phyloP scores from a whole-genome alignment of 352 stramenopile genomes.

The Globisporangium apiculatum region DNA sequence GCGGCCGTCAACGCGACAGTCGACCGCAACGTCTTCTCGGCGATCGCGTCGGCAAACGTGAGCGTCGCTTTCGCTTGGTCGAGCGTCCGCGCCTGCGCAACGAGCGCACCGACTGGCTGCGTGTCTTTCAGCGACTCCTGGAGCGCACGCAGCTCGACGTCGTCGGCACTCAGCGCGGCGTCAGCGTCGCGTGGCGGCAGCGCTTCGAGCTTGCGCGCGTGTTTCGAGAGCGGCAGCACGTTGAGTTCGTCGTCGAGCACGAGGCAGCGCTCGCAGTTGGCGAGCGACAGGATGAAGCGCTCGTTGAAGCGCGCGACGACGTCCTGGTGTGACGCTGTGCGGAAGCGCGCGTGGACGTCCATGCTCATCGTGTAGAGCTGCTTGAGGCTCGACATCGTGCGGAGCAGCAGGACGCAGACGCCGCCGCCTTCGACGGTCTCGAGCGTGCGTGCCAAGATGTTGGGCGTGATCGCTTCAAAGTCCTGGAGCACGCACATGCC shows the following conservation, averaged over 20 bases:
- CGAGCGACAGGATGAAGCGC: constrained; percentile 98
- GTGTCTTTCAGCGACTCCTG: constrained; percentile 95
- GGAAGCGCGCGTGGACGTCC: constrained; percentile 90
- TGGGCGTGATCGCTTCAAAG: constrained; percentile 98
- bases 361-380: constrained; percentile 99
- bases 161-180: constrained; percentile 59
- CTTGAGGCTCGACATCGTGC: constrained; percentile 97
- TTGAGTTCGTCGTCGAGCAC: constrained; percentile 99
- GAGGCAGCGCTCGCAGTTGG: constrained; percentile 92
- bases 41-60: constrained; percentile 97
- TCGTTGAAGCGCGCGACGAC: constrained; percentile 99
- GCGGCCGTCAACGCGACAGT: constrained; percentile 95
- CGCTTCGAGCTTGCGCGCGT: constrained; percentile 87
- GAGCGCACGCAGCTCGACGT: constrained; percentile 90
- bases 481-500: constrained; percentile 98
- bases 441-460: constrained; percentile 98
- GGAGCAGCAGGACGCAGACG: constrained; percentile 95
- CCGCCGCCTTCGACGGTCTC: constrained; percentile 98
- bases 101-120: constrained; percentile 92
- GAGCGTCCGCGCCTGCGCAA: constrained; percentile 92
- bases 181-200: constrained; percentile 55
- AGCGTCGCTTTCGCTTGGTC: constrained; percentile 95
- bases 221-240: constrained; percentile 94
- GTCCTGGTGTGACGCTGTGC: constrained; percentile 91
- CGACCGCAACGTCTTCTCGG: constrained; percentile 92